Conservation (phyloP, 2,329 filamentous ascomycete species). For the Beauveria scarabaeidicola region DNA sequence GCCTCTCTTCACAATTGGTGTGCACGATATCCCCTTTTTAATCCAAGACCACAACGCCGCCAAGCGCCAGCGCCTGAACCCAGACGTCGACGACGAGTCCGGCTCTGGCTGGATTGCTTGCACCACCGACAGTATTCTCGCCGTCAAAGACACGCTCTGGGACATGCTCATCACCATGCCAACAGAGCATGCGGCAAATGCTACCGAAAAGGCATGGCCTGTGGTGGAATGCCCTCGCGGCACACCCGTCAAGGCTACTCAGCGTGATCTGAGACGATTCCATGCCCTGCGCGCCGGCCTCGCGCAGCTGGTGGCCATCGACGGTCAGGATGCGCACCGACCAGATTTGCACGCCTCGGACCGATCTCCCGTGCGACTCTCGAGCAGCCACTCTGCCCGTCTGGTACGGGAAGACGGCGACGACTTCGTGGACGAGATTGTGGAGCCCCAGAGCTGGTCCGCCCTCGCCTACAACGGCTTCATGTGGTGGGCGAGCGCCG, state of each 20-base stretch:
- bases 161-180: constrained; percentile 84
- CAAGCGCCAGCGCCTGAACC: constrained; percentile 29
- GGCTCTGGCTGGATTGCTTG: constrained; percentile 81
- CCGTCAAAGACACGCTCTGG: constrained; percentile 77
- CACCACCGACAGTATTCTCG: constrained; percentile 88
- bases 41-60: constrained; percentile 48
- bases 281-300: constrained; percentile 58
- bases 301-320: constrained; percentile 30
- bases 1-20: constrained; percentile 85
- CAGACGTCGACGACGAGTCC: constrained; percentile 35
- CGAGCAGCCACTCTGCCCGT: constrained; percentile 20
- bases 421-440: constrained; percentile 44
- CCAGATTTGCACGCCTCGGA: constrained; percentile 23
- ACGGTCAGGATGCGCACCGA: constrained; percentile 17
- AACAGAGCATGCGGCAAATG: constrained; percentile 47
- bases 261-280: constrained; percentile 80
- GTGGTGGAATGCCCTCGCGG: constrained; percentile 60
- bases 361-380: constrained; percentile 18
- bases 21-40: constrained; percentile 83
- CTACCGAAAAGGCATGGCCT: constrained; percentile 62
- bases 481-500: constrained; percentile 85
- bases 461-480: constrained; percentile 73
- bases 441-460: constrained; percentile 60
- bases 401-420: constrained; percentile 31
- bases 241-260: constrained; percentile 69